Evolutionary conservation across 805 yeast species (phyloP), one percentile per base, ranked within the genome.

Genomic region (Cyberlindnera samutprakarnensis): DNA sequence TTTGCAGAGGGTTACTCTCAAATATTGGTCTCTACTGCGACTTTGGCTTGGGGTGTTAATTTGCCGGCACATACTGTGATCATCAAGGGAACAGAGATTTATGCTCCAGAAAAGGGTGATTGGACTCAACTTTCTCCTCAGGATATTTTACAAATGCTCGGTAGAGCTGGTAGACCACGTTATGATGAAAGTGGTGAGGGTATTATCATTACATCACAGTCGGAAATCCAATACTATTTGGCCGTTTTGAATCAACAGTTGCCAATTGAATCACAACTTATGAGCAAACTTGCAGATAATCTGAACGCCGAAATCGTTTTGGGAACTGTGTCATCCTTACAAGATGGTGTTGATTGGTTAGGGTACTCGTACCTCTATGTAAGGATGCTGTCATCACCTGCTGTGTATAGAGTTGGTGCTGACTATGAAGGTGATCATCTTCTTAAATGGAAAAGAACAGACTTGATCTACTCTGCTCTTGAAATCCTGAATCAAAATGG

Each of bases 41-140:
- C 96, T 0, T 68, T 87, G 38, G 96, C 96, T 0, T 87, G 96
- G 96, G 96, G 96, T 68, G 96, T 87, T 20, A 87, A 87, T 52
- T 65, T 87, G 35, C 96, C 96, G 3, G 96, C 96, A 0, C 96
- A 88, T 49, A 85, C 96, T 0, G 96, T 87, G 19, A 78, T 87
- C 18, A 83, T 87, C 40, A 85, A 85, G 49, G 97, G 97, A 0
- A 90, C 98, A 0, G 94, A 85, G 48, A 78, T 87, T 0, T 92
- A 94, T 48, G 81, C 92, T 5, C 96, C 99, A 0, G 92, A 82
- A 41, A 73, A 72, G 40, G 95, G 96, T 33, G 60, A 72, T 6
- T 90, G 97, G 96, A 75, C 75, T 2, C 92, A 84, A 49, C 61
- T 90, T n/a, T 79, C 95, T 0, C 94, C 96, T 0, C 98, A 90